Evolutionary conservation across 2,329 filamentous ascomycete species (phyloP), one percentile per base, ranked within the genome.

Genomic region (Plenodomus lindquistii): DNA sequence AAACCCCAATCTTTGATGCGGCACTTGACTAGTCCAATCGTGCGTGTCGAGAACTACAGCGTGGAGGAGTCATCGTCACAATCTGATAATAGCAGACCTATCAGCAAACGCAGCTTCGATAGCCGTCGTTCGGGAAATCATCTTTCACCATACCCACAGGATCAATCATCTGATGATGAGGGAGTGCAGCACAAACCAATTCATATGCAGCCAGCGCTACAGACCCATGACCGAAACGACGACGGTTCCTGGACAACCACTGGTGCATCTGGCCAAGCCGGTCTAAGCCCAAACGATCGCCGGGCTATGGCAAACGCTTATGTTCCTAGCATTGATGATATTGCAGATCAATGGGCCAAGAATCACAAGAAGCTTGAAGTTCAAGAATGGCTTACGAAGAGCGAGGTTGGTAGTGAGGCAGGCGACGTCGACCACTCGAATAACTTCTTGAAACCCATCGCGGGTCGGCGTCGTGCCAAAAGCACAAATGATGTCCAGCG

Each of bases 351-450:
- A 48, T 74, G 77, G 41, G 69, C 76, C 27, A 67, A 75, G 24
- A 73, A 76, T 3, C 77, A 81, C 42, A 81, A 77, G 57, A 81
- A 81, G 48, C 71, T 74, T 8, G 79, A 81, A 44, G 81, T 84
- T 27, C 72, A 75, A 42, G 70, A 75, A 18, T 84, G 81, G 81
- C 73, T 82, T 3, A 75, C 69, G 13, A 73, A 68, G 43, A 75
- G 68, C 46, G 70, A 74, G 46, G 73, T 75, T 11, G 75, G 75
- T n/a, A 80, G 76, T 54, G 75, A 76, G 36, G 75, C 73, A 15
- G 76, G 72, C 37, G 77, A 75, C 44, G 52, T 72, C 70, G 43
- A 42, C 22, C 40, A 60, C 38, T 61, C 61, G 19, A 59, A 53
- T 29, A 63, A 60, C 50, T 54, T 65, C 18, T 52, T 70, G 36